Base-by-base conservation (phyloP, 345 rosid genomes). In the Populus tremula region DNA sequence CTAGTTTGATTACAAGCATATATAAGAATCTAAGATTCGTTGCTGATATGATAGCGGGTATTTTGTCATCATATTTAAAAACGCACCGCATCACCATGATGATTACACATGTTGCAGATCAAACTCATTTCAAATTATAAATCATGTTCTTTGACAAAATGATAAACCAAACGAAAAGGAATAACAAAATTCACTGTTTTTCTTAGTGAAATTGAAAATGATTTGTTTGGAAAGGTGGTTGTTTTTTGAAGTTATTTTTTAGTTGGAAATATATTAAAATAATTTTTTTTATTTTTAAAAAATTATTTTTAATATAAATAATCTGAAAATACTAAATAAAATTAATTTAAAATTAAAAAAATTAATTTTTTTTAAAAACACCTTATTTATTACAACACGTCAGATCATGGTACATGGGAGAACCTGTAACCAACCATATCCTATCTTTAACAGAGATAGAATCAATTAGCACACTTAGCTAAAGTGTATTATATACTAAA, bases 371-470 rank as follows among this genome's bases (percentile, higher is more conserved):
- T n/a, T n/a, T n/a, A n/a, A 25, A 25, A 25, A 25, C 25, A 25
- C 25, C 25, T 25, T 25, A 25, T 25, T 25, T 25, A 25, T 25
- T 25, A 25, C 25, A 25, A 25, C 18, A 65, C 36, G 76, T 78
- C 76, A 50, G 21, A 78, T 72, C 72, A 65, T 27, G 56, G 66
- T 2, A 72, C 54, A 41, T 27, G 8, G 65, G 13, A 78, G 50
- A 64, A 25, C 33, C 36, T 50, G 20, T 20, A 33, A 5, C 80
- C 80, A 78, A 53, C 56, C 61, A 65, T 54, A 39, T 53, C 72
- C 59, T 66, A 72, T 78, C 77, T 39, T n/a, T 5, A n/a, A 50
- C 38, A 53, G 39, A 35, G 56, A 27, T 9, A 3, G 13, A 39
- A 38, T 27, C 18, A 20, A 53, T 20, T 53, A 4, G 16, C 3